Evolutionary conservation across 192 early-diverging fungal species (phyloP).

Genomic region (Lunasporangiospora selenospora): DNA sequence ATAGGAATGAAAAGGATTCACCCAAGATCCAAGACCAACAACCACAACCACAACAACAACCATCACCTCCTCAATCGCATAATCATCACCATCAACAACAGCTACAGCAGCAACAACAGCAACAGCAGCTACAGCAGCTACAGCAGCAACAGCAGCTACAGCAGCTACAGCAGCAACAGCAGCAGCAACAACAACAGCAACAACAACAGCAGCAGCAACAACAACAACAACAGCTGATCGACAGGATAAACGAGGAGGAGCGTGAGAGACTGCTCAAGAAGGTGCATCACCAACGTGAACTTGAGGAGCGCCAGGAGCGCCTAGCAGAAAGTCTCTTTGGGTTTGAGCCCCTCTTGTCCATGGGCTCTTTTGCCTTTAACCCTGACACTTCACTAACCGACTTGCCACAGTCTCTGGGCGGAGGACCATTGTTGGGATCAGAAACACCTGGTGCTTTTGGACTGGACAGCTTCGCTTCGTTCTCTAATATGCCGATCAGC

Average conservation of each 20-base stretch:
- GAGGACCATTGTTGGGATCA: conserved; percentile 3
- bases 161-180: conserved; percentile 16
- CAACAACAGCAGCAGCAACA: conserved; percentile 5
- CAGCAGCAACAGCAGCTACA: conserved; percentile 25
- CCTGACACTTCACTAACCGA: conserved; percentile 33
- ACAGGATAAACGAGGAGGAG: not conserved
- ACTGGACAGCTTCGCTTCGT: conserved; percentile 33
- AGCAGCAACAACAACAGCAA: conserved; percentile 6
- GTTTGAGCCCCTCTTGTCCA: conserved; percentile 14
- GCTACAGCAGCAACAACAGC: conserved; percentile 12
- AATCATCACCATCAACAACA: too few relatives aligned
- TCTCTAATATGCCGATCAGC: conserved; percentile 36
- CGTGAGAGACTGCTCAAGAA: too few relatives aligned
- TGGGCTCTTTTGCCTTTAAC: conserved; percentile 44
- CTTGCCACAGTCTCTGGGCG: conserved; percentile 18
- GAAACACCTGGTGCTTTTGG: conserved; percentile 32
- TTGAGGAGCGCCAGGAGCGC: conserved; percentile 26
- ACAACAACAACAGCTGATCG: not conserved
- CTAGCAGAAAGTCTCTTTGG: conserved; percentile 25
- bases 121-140: conserved; percentile 20
- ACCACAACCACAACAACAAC: too few relatives aligned
- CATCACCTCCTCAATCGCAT: too few relatives aligned
- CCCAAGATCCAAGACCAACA: too few relatives aligned
- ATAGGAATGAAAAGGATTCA: too few relatives aligned
- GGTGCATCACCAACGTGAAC: too few relatives aligned